These are phyloP conservation scores for Fulvia fulva DNA, from an alignment of 2,329 filamentous ascomycete species.

Conservation along the genomic window DNA sequence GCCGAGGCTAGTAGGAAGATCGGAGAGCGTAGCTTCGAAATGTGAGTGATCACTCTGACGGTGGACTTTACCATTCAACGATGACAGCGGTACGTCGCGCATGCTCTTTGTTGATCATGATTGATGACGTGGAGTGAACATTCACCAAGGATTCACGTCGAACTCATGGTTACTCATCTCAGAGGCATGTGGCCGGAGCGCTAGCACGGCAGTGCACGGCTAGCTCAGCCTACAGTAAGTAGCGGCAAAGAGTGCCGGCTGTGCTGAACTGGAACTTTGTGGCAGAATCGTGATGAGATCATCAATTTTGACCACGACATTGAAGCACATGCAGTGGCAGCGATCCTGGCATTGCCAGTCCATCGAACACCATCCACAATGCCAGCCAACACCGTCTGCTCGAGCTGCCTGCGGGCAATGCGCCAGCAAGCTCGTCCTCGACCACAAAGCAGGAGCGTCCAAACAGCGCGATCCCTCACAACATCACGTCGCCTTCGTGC, in stretches of 20 bases:
- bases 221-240: no score
- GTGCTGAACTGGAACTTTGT: neutral
- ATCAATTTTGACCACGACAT: neutral
- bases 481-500: slow-evolving; percentile 3
- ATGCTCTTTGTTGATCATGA: no score
- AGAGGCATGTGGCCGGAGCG: no score
- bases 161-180: no score
- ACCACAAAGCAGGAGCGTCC: neutral
- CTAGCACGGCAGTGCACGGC: no score
- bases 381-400: slow-evolving; percentile 24
- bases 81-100: no score
- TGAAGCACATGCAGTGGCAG: neutral
- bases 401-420: slow-evolving; percentile 22
- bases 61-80: no score
- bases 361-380: slow-evolving; percentile 8
- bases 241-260: no score
- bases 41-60: no score
- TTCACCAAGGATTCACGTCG: no score
- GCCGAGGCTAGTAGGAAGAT: neutral
- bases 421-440: slow-evolving; percentile 12
- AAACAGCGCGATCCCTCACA: slow-evolving; percentile 6
- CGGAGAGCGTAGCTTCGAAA: no score
- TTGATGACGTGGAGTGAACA: no score
- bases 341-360: neutral
- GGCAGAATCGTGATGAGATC: slow-evolving; percentile 6